These are phyloP conservation scores for Ceratocystis albifundus DNA, from an alignment of 2,329 filamentous ascomycete species.

Conservation along the genomic window DNA sequence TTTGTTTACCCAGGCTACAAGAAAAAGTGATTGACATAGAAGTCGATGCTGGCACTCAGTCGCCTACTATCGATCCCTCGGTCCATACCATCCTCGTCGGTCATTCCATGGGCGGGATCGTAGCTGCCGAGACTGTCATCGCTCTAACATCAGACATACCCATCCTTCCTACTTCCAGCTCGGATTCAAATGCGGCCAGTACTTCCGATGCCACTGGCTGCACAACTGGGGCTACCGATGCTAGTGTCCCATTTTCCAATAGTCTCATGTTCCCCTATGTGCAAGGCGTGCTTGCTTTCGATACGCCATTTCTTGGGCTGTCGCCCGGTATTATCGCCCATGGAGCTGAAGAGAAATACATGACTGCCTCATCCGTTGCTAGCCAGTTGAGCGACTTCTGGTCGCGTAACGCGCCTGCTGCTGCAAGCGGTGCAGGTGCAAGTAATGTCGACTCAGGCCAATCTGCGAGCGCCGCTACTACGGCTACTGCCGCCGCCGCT, in stretches of 20 bases:
- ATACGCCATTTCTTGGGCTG: slow-evolving; percentile 83
- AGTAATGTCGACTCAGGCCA: slow-evolving; percentile 14
- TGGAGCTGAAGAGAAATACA: slow-evolving; percentile 76
- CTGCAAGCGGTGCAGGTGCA: slow-evolving; percentile 30
- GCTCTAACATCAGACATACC: slow-evolving; percentile 50
- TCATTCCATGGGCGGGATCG: slow-evolving; percentile 88
- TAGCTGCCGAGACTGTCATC: slow-evolving; percentile 78
- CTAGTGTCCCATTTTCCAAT: slow-evolving; percentile 26
- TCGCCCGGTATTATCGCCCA: slow-evolving; percentile 73
- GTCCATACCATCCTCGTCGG: slow-evolving; percentile 73
- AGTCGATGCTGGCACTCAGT: slow-evolving; percentile 65
- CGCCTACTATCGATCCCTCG: slow-evolving; percentile 74
- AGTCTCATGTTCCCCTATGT: slow-evolving; percentile 86
- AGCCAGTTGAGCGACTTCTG: slow-evolving; percentile 55
- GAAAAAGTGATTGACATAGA: slow-evolving; percentile 92
- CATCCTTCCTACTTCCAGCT: slow-evolving; percentile 38
- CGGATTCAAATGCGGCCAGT: slow-evolving; percentile 26
- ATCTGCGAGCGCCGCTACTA: slow-evolving; percentile 7
- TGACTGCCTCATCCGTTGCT: slow-evolving; percentile 58
- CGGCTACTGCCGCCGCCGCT: slow-evolving; percentile 26
- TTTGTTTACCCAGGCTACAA: slow-evolving; percentile 52
- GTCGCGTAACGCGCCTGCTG: slow-evolving; percentile 36
- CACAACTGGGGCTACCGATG: slow-evolving; percentile 25
- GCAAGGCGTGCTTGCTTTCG: slow-evolving; percentile 80
- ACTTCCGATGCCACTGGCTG: slow-evolving; percentile 9